Base-by-base conservation (phyloP, 306 rosid species). In the Ziziphus jujuba region DNA sequence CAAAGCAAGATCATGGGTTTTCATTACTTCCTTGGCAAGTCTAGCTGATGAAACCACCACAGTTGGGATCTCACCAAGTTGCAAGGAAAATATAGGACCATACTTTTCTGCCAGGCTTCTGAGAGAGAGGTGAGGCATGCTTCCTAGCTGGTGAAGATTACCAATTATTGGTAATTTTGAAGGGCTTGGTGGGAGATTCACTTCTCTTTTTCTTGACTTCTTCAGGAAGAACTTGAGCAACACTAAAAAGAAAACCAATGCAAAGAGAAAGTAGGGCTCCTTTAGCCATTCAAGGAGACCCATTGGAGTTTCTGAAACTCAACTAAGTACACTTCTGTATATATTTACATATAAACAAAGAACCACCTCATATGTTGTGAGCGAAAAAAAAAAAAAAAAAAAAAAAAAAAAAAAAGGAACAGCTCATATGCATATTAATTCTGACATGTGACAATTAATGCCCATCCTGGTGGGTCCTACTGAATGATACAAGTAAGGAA, bases 81-180 rank as follows among this genome's bases (percentile, higher is more conserved):
- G 49, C 0, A 79, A 60, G 7, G 20, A 12, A 67, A 72, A 63
- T 16, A 76, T 66, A 21, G 79, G 75, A 36, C 82, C 84, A 23
- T 76, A 40, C 6, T 69, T 75, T 0, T 35, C 53, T 1, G 84
- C 58, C 2, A 79, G 65, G 3, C 36, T 20, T 23, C 0, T 28
- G 70, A 28, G 33, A 28, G 33, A 28, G 33, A 28, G 33, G 68
- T 81, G 91, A 1, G 96, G 85, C 47, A 60, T 63, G 72, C 49
- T 68, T 45, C 82, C 77, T 2, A 84, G 82, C 20, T 72, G 85
- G 80, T 86, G 95, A 65, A 86, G 91, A 55, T 84, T 85, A 10
- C 87, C 88, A 5, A 86, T 71, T 47, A 86, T 47, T 50, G 96
- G 84, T 7, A 84, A 58, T 47, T 14, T 78, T 1, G 89, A 79